Base-by-base conservation (phyloP, 2,329 filamentous ascomycete species). In the Dactylellina leptospora region DNA sequence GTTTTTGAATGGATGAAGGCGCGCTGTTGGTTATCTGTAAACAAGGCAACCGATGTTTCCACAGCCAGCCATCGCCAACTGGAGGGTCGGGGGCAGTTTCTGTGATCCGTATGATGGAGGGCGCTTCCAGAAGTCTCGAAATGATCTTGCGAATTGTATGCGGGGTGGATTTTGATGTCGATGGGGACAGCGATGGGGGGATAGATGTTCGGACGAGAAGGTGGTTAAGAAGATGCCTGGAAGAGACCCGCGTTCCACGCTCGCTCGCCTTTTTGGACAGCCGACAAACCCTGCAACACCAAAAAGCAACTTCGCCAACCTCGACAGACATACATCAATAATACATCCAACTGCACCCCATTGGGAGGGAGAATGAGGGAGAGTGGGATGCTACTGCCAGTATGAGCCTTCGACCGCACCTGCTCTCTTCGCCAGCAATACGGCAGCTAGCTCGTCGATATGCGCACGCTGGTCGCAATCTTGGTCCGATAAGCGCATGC, bases 381-480 rank as follows among this genome's bases (percentile, higher is more conserved):
- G n/a, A n/a, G n/a, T n/a, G n/a, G n/a, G n/a, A n/a, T 54, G 48
- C 59, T 9, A 27, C 25, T 44, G 13, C 36, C 23, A 23, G 18
- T 3, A 71, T 71, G 66, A 45, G 58, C 25, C 44, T 63, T 9
- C 45, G 58, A 45, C 45, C 58, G 22, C 51, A 48, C 33, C 27
- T 59, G 23, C 28, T 60, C 13, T 22, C 45, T 4, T 38, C 45
- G 18, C 25, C 33, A 38, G 53, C 33, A 11, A 22, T 71, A 38
- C 58, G 66, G 16, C 66, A 71, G 54, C 47, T 62, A 22, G 38
- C 22, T 2, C 27, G 27, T 22, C 50, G 44, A 30, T n/a, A n/a
- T n/a, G n/a, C n/a, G n/a, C 58, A 63, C 55, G 25, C 38, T 16
- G 30, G 50, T 51, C 56, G 45, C 18, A 18, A 18, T 42, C 40